Base-by-base conservation (phyloP, 2,329 filamentous ascomycete genomes). In the Phoma sp. region DNA sequence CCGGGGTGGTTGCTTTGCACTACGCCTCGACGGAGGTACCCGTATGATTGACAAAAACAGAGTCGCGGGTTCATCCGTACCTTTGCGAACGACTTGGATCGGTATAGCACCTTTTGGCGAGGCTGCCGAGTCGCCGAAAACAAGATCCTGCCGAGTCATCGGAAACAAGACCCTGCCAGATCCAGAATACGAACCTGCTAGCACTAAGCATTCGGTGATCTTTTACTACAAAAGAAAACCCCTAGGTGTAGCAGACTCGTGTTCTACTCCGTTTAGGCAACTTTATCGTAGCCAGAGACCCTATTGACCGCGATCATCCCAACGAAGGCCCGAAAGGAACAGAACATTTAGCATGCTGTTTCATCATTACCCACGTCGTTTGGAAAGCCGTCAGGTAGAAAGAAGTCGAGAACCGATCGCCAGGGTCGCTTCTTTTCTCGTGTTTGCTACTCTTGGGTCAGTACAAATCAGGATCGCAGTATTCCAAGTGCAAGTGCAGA, bases 1-100 rank as follows among this genome's bases (percentile, higher is more conserved):
- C 22, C 21, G 9, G 24, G 37, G 6, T 12, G 5, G 10, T 40
- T n/a, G 37, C 37, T 39, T 39, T 24, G 15, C 22, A 39, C 15
- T 40, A 21, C 22, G 12, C 22, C 37, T 40, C 37, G 13, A 27
- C 24, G 37, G 37, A 40, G 12, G 22, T 27, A 25, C 37, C 37
- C 37, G 24, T 40, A 15, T 8, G 37, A 27, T 40, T 4, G n/a
- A 22, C 37, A 17, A 27, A 27, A 12, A 25, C 4, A 40, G 36
- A 10, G 47, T 43, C 8, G 24, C 47, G 10, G 43, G 38, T 29
- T 51, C 43, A 8, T 29, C 48, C 48, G 43, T 51, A 21, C 29
- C 43, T 43, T 51, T 39, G 19, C 38, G 40, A 25, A 44, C 38
- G 19, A 51, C 32, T 25, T 51, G 46, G 17, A 50, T 41, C 25